Conservation (phyloP, 2,329 filamentous ascomycete species). For the Fusarium multiceps region DNA sequence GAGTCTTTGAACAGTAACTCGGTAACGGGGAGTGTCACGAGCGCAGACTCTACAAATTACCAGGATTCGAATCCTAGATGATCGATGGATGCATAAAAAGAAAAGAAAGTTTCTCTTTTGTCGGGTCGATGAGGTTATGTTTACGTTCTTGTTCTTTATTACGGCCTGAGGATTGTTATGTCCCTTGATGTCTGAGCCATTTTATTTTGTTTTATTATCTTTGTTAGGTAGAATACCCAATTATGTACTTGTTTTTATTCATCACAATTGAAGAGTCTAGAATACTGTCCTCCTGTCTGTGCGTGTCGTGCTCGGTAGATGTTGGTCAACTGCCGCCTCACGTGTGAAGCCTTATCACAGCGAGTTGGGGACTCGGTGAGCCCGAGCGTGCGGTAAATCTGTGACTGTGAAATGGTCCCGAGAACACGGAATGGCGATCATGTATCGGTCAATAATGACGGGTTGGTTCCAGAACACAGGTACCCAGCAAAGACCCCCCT, state of each 20-base stretch:
- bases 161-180: neutral
- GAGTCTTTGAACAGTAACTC: conserved; percentile 24
- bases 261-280: neutral
- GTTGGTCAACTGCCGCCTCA: neutral
- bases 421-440: neutral
- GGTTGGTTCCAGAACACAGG: neutral
- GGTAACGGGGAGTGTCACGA: conserved; percentile 21
- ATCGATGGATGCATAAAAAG: neutral
- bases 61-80: conserved; percentile 14
- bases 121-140: neutral
- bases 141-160: neutral
- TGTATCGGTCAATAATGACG: neutral
- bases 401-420: neutral
- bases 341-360: neutral
- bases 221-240: neutral
- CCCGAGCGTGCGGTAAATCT: neutral
- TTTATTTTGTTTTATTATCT: neutral
- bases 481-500: neutral
- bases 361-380: neutral
- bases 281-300: neutral
- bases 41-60: conserved; percentile 18
- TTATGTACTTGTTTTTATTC: neutral
- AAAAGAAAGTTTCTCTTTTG: neutral
- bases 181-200: neutral
- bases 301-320: neutral